Percentiles rank a stretch among this genome's conserved stretches.
Evolutionary conservation across 306 rosid genomes (phyloP).

Genomic region (Cicer chorassanicum): DNA sequence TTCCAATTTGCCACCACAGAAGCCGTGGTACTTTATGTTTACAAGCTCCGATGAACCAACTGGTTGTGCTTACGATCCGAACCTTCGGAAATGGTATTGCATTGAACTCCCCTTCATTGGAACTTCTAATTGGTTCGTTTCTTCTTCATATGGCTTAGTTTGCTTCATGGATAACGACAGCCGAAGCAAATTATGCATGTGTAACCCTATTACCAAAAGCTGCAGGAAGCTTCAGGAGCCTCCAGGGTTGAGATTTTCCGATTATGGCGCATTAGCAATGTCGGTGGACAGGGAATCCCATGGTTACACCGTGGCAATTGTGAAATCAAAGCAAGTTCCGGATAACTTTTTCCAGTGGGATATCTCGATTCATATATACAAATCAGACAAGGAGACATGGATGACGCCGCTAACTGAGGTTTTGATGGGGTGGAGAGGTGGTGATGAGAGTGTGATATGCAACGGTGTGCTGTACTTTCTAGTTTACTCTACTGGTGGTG

Average conservation of each 20-base stretch:
- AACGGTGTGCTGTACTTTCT: slow-evolving; percentile 78
- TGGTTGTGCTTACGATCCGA: slow-evolving; percentile 79
- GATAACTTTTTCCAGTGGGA: slow-evolving; percentile 79
- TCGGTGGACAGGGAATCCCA: slow-evolving; percentile 63
- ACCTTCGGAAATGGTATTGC: slow-evolving; percentile 86
- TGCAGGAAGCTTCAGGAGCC: slow-evolving; percentile 72
- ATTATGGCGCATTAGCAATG: slow-evolving; percentile 82
- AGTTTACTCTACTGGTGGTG: slow-evolving; percentile 78
- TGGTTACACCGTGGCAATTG: slow-evolving; percentile 64
- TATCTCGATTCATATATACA: slow-evolving; percentile 71
- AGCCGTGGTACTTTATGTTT: slow-evolving; percentile 98
- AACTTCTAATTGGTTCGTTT: slow-evolving; percentile 65
- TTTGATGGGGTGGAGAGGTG: slow-evolving; percentile 93
- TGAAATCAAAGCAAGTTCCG: slow-evolving; percentile 87
- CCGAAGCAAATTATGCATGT: slow-evolving; percentile 63
- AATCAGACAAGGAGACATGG: slow-evolving; percentile 70
- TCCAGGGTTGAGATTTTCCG: slow-evolving; percentile 62
- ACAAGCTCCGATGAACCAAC: slow-evolving; percentile 74
- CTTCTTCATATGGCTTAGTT: slow-evolving; percentile 81
- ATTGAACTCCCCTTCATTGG: slow-evolving; percentile 77
- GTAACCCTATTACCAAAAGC: slow-evolving; percentile 79
- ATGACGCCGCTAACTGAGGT: slow-evolving; percentile 68
- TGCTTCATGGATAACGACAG: slow-evolving; percentile 86
- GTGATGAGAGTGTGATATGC: slow-evolving; percentile 89
- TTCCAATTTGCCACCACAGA: slow-evolving; percentile 61